Evolutionary conservation across 495 filamentous ascomycete genomes (phyloP).

Genomic region (Halenospora varia): DNA sequence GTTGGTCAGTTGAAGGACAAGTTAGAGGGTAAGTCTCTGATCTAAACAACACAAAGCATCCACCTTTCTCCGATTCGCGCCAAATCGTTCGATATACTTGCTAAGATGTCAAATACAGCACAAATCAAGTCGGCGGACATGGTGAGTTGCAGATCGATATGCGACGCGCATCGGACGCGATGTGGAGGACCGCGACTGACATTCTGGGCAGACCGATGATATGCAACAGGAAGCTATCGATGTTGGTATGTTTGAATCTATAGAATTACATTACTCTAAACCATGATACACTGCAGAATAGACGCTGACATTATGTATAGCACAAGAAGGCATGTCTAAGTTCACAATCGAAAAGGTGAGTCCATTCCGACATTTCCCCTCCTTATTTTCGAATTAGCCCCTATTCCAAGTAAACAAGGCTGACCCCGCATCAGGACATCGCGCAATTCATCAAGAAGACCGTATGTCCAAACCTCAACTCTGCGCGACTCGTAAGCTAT

Average conservation of each 20-base stretch:
- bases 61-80: background rate
- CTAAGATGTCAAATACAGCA: constrained; percentile 44
- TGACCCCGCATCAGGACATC: constrained; percentile 62
- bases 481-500: background rate
- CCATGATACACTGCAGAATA: background rate
- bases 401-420: background rate
- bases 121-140: constrained; percentile 97
- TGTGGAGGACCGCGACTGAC: constrained; percentile 4
- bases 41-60: background rate
- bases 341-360: constrained; percentile 88
- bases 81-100: background rate
- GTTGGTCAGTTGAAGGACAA: constrained; percentile 46
- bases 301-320: constrained; percentile 39
- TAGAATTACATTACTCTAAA: background rate
- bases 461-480: constrained; percentile 38
- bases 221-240: constrained; percentile 95
- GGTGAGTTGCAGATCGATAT: constrained; percentile 46
- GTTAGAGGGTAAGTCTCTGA: constrained; percentile 57
- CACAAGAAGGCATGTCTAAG: constrained; percentile 89
- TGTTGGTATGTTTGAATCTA: constrained; percentile 63
- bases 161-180: background rate
- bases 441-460: constrained; percentile 97
- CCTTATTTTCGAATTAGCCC: background rate
- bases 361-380: background rate
- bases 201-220: constrained; percentile 71